Evolutionary conservation across 192 early-diverging fungal species (phyloP).

Genomic region (Radiomyces spectabilis): DNA sequence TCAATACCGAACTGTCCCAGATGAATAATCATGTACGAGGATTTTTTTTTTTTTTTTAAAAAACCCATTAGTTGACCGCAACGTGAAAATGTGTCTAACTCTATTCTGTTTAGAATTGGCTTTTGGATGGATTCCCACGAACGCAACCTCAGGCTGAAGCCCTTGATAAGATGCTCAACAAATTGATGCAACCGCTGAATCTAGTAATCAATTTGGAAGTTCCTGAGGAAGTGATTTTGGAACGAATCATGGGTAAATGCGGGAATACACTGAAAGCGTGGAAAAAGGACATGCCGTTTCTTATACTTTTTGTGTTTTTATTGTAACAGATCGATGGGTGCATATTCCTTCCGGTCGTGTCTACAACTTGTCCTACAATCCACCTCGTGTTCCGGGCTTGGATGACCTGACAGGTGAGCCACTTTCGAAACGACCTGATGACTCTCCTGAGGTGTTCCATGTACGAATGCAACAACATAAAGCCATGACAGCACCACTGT

Average conservation of each 20-base stretch:
- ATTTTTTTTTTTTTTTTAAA: slow-evolving; percentile 1
- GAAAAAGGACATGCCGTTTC: not conserved
- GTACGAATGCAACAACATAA: slow-evolving; percentile 66
- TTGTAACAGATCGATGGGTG: slow-evolving; percentile 80
- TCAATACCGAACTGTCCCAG: slow-evolving; percentile 52
- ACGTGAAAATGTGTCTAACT: not conserved
- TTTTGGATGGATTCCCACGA: slow-evolving; percentile 90
- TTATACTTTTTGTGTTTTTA: slow-evolving; percentile 1
- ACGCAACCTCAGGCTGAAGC: slow-evolving; percentile 74
- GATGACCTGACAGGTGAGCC: slow-evolving; percentile 96
- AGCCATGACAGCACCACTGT: slow-evolving; percentile 68
- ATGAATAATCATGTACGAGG: not conserved
- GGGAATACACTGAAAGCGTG: not conserved
- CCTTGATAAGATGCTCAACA: slow-evolving; percentile 54
- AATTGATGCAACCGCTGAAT: slow-evolving; percentile 58
- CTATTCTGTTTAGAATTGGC: slow-evolving; percentile 45
- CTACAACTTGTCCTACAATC: slow-evolving; percentile 92
- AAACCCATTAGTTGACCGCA: not conserved
- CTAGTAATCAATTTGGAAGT: slow-evolving; percentile 88
- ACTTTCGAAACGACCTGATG: slow-evolving; percentile 79
- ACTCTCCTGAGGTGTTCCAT: slow-evolving; percentile 79
- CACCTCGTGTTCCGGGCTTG: slow-evolving; percentile 66
- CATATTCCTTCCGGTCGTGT: slow-evolving; percentile 87
- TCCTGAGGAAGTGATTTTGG: slow-evolving; percentile 82
- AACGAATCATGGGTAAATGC: slow-evolving; percentile 70